Evolutionary conservation across 2,329 filamentous ascomycete genomes (phyloP), one percentile per base, ranked within the genome.

Genomic region (Teratosphaeria nubilosa): DNA sequence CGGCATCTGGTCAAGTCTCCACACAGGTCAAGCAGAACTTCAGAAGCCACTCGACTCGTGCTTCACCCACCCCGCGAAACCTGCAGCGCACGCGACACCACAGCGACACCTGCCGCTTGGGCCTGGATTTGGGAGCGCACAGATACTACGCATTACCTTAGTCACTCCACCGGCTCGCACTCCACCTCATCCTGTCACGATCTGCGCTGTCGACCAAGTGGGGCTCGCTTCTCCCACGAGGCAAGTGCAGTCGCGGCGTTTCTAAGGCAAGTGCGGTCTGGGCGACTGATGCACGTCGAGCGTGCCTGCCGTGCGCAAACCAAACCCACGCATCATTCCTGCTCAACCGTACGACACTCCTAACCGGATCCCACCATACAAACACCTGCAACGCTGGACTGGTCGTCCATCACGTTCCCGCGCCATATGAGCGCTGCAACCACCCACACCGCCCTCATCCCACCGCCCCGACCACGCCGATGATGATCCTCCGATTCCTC

Each of bases 401-500:
- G 58, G 58, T 20, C 37, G 50, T 48, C 53, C 50, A 54, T 20
- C 11, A 32, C n/a, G n/a, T 48, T n/a, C 24, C 48, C 45, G 61
- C 62, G 60, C 63, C 41, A 48, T 48, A 54, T 59, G 58, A 61
- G 60, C 62, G 59, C 59, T 56, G 56, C 56, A 31, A 37, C 34
- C 24, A 59, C 56, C 54, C 48, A 51, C 20, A 16, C 25, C 5
- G 34, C 55, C 13, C 41, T 16, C 30, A 57, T 50, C 56, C 53
- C 56, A 52, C 51, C 59, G 55, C 52, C 16, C 52, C 31, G 56
- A 53, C 54, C n/a, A 7, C 63, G 68, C 68, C 25, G n/a, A 52
- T 14, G 6, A 74, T 77, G 76, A 75, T 74, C 66, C 69, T 72
- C 68, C 69, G 77, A 71, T 75, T 76, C 75, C 73, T 77, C 72